Conservation (phyloP, 2,329 filamentous ascomycete species). For the Beauveria medogensis region DNA sequence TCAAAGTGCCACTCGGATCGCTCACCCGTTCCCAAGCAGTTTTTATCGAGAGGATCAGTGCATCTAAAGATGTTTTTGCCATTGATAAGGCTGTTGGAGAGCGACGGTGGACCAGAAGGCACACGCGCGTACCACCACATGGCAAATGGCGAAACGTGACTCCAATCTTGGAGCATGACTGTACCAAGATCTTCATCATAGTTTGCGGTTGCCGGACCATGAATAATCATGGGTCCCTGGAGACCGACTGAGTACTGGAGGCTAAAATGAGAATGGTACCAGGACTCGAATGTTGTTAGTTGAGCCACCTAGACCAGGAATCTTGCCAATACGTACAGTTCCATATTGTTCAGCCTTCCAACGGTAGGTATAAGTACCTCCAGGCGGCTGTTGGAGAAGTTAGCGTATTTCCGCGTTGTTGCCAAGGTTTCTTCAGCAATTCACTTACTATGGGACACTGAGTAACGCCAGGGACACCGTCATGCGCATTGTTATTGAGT, state of each 20-base stretch:
- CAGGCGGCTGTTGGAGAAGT: constrained; percentile 27
- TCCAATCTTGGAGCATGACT: constrained; percentile 54
- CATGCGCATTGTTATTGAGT: constrained; percentile 42
- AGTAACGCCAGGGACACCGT: constrained; percentile 45
- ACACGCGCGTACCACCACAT: neutral
- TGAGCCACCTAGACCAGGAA: neutral
- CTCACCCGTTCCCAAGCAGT: constrained; percentile 20
- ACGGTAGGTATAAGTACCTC: constrained; percentile 45
- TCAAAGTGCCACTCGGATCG: constrained; percentile 31
- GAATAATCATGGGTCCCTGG: constrained; percentile 52
- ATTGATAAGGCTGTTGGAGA: constrained; percentile 35
- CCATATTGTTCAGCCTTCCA: constrained; percentile 50
- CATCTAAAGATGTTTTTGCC: constrained; percentile 19
- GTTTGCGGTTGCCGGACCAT: constrained; percentile 48
- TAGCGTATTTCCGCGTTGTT: neutral
- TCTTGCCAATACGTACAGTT: constrained; percentile 10
- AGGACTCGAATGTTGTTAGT: constrained; percentile 20
- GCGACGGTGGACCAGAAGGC: neutral
- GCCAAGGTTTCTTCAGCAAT: neutral
- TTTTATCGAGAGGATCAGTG: constrained; percentile 2
- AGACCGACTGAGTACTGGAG: constrained; percentile 45
- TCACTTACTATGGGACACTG: constrained; percentile 36
- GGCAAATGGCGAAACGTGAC: constrained; percentile 24
- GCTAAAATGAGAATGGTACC: constrained; percentile 55
- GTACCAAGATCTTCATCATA: constrained; percentile 58